These are phyloP conservation scores for Suillus subaureus DNA, from an alignment of 768 basidiomycete species.

Conservation along the genomic window DNA sequence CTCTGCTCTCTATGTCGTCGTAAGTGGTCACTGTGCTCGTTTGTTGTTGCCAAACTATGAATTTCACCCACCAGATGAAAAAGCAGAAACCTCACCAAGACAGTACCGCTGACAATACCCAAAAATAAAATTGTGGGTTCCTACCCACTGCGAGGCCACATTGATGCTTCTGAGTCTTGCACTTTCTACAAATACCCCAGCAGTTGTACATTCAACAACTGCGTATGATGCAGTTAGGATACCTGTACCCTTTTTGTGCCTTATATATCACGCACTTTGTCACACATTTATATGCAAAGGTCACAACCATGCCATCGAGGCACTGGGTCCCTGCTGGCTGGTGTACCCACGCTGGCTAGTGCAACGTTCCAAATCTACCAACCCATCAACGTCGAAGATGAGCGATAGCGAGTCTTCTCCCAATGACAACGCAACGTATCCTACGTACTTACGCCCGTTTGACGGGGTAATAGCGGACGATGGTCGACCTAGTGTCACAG, in stretches of 20 bases:
- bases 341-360: background rate
- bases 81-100: background rate
- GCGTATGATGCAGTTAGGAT: background rate
- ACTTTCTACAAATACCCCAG: background rate
- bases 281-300: background rate
- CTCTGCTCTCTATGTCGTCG: slow-evolving; percentile 67
- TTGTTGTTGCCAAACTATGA: too few species aligned
- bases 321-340: background rate
- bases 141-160: background rate
- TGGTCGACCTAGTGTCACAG: background rate
- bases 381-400: background rate
- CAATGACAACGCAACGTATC: background rate
- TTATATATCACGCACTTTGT: background rate
- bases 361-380: background rate
- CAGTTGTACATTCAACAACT: background rate
- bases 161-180: background rate
- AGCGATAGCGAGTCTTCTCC: background rate
- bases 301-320: background rate
- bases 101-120: too few species aligned
- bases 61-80: background rate
- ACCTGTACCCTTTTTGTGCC: background rate
- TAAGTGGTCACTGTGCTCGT: slow-evolving; percentile 34
- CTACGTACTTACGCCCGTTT: background rate
- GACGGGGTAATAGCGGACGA: background rate
- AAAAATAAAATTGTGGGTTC: background rate